Evolutionary conservation across 2,329 filamentous ascomycete species (phyloP), one percentile per base, ranked within the genome.

Genomic region (Huntiella moniliformis): DNA sequence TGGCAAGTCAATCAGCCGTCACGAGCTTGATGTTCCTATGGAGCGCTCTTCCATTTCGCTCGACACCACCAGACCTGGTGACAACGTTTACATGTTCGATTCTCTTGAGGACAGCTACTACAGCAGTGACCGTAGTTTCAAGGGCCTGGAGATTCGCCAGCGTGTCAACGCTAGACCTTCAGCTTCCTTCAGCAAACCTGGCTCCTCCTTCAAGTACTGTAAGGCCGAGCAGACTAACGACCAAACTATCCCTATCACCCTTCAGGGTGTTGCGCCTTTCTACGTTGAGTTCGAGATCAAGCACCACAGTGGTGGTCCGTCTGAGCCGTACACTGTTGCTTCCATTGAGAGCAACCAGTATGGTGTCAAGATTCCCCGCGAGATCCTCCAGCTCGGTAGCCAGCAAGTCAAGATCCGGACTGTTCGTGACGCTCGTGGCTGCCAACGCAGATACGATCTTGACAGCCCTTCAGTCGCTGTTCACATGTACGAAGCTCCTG

Each of bases 151-250:
- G 10, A 67, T 98, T 31, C 75, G 81, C 53, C 91, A 98, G 60
- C 79, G 71, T 17, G 85, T 98, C 42, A 81, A 94, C 56, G 71
- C 84, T 11, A 82, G 81, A 49, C 91, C 91, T 1, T 75, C 78
- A 2, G 91, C 87, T 3, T 69, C 72, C 4, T 98, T 98, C 57
- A 70, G 73, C 49, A 83, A 83, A 53, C 84, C 87, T 3, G 87
- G 87, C 12, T 91, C 91, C 60, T 87, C 84, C 1, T 95, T 95
- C 67, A 93, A 91, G 58, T 94, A 88, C 62, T 98, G 91, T 63
- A 80, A 86, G 59, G 78, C 86, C 41, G 84, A 94, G 55, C 73
- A 81, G 43, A 75, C 76, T 45, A 75, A 78, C 31, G 84, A 92
- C 55, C 87, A 98, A 56, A 77, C 74, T 36, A 94, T 98, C 46